Base-by-base conservation (phyloP, 257 asterid species). In the Nyctanthes arbortristis region DNA sequence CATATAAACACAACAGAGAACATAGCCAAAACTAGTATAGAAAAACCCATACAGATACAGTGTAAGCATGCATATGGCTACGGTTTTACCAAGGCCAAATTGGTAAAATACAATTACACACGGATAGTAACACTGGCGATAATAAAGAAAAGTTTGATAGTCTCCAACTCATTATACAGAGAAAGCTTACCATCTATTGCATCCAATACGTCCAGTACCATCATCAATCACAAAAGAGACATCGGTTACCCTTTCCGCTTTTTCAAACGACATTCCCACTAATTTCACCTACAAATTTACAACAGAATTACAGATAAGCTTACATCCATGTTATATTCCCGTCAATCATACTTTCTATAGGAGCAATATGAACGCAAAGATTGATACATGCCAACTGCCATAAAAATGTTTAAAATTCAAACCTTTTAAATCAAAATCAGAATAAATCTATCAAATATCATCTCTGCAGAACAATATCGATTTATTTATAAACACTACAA, bases 201-300 rank as follows among this genome's bases (percentile, higher is more conserved):
- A 91, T 24, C 75, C 81, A 66, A 91, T 80, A 7, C 97, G 95
- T 24, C 95, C 97, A 0, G 99, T 89, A 61, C 96, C 97, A 80
- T 94, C 99, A 79, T 94, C 97, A 30, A 94, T 72, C 47, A 70
- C 77, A 45, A 94, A 94, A 1, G 88, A 72, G 28, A 77, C 89
- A 80, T 87, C 93, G 3, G 95, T 86, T 8, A 73, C 81, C 82
- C 86, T 84, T 28, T 66, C 84, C 4, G 88, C 65, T 75, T 82
- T 91, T 22, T 91, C 73, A 45, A 55, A 87, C 30, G 80, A 81
- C 92, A 91, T 82, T 43, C 99, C 97, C 7, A 94, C 70, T 80
- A 89, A 39, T 80, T 82, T 88, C 73, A 93, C 97, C 98, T 93
- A 73, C 22, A 71, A 36, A 40, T n/a, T n/a, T 7, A 2, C 27